phyloP scores from a whole-genome alignment of 2,329 filamentous ascomycete species.

The Aspergillus chevalieri region DNA sequence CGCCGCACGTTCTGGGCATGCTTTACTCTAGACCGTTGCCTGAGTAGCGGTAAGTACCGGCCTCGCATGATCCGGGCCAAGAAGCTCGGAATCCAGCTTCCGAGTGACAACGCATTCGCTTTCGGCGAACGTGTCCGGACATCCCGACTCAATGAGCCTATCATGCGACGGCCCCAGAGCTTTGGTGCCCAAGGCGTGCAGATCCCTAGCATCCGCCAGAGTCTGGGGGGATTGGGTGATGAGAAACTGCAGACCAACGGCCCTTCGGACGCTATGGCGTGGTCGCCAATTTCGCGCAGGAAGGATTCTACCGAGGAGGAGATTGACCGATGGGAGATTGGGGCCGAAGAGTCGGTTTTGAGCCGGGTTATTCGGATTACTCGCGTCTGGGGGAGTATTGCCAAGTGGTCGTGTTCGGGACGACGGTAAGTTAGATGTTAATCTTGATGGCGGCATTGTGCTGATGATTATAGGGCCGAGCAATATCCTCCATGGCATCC shows the following conservation, averaged over 20 bases:
- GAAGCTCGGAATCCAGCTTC: conserved; percentile 50
- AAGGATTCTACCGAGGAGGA: conserved; percentile 38
- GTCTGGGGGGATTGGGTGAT: conserved; percentile 31
- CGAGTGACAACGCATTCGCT: conserved; percentile 51
- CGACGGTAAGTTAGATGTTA: conserved; percentile 29
- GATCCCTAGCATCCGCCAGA: conserved; percentile 38
- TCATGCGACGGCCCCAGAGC: conserved; percentile 31
- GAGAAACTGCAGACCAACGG: conserved; percentile 33
- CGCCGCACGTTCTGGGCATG: conserved; percentile 55
- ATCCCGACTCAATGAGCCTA: conserved; percentile 42
- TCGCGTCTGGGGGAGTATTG: conserved; percentile 51
- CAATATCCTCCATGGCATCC: conserved; percentile 49
- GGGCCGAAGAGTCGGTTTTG: conserved; percentile 48
- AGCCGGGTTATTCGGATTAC: conserved; percentile 51
- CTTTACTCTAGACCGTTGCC: conserved; percentile 51
- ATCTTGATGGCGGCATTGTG: too few relatives aligned
- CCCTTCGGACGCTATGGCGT: conserved; percentile 28
- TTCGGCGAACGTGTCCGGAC: conserved; percentile 52
- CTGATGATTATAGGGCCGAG: conserved; percentile 35
- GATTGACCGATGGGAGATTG: conserved; percentile 48
- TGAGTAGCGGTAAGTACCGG: conserved; percentile 50
- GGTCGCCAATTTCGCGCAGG: conserved; percentile 35
- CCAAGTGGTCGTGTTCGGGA: conserved; percentile 50
- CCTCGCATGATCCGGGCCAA: conserved; percentile 48
- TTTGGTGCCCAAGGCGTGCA: conserved; percentile 37